Conservation (phyloP, 768 basidiomycete genomes). For the Phallus indusiatus region DNA sequence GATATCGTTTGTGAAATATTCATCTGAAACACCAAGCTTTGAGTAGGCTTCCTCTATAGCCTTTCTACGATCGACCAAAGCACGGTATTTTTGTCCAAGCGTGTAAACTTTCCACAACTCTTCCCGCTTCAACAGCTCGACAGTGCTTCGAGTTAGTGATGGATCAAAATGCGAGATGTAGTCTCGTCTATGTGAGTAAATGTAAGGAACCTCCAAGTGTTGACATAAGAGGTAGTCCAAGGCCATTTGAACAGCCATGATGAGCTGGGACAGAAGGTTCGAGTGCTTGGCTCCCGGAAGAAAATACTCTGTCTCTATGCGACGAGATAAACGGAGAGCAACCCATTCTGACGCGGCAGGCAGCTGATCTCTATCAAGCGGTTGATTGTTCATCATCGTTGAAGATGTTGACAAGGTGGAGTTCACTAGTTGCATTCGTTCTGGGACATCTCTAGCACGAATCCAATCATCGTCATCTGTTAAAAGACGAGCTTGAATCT, state of each 20-base stretch:
- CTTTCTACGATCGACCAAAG: constrained; percentile 65
- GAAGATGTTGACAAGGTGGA: constrained; percentile 69
- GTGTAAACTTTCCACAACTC: constrained; percentile 89
- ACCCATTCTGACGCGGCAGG: constrained; percentile 85
- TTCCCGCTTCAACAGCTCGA: constrained; percentile 62
- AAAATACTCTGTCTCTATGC: constrained; percentile 68
- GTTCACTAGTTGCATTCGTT: constrained; percentile 88
- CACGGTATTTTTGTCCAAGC: constrained; percentile 86
- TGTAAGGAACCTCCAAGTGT: constrained; percentile 89
- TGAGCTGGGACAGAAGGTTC: constrained; percentile 55
- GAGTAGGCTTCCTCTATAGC: constrained; percentile 56
- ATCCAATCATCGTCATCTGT: constrained; percentile 94
- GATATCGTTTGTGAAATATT: constrained; percentile 68
- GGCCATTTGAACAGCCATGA: constrained; percentile 69
- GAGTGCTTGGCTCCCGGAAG: constrained; percentile 49
- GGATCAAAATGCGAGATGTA: constrained; percentile 78
- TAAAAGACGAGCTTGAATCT: constrained; percentile 80
- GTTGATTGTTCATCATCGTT: constrained; percentile 48
- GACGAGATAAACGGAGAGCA: constrained; percentile 61
- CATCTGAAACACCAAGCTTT: constrained; percentile 58
- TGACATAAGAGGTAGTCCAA: constrained; percentile 79
- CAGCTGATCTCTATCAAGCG: constrained; percentile 64
- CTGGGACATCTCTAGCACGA: constrained; percentile 82
- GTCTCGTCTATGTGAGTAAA: constrained; percentile 90
- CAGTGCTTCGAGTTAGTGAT: constrained; percentile 45